phyloP scores from a whole-genome alignment of 1,284 basidiomycete species.

The Puccinia horiana region DNA sequence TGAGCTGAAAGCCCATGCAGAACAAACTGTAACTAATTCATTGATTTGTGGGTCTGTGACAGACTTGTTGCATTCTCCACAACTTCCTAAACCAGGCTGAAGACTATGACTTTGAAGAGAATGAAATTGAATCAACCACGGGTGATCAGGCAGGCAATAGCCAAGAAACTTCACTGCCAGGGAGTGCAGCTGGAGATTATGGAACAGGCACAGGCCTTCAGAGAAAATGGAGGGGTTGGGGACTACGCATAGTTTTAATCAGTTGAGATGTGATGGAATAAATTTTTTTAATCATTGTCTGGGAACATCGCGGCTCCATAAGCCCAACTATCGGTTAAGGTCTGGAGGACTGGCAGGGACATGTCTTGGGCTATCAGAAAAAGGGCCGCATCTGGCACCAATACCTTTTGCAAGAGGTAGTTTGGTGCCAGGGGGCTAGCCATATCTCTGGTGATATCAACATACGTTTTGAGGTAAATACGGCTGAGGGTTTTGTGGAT shows the following conservation, averaged over 20 bases:
- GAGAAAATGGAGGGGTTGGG: no score
- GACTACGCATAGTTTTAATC: no score
- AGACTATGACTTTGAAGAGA: background rate
- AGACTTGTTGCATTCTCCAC: background rate
- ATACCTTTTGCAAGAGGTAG: background rate
- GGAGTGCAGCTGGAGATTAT: no score
- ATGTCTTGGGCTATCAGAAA: background rate
- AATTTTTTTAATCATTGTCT: no score
- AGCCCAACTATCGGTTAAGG: background rate
- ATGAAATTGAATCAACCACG: no score
- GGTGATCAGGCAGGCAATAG: no score
- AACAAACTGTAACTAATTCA: no score
- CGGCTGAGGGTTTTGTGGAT: background rate
- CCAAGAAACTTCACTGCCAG: no score
- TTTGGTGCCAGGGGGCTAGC: background rate
- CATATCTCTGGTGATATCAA: background rate
- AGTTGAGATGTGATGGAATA: no score
- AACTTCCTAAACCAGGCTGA: background rate
- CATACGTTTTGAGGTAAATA: background rate
- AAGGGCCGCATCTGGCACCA: background rate
- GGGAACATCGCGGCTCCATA: background rate
- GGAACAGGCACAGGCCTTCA: no score
- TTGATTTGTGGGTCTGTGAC: background rate
- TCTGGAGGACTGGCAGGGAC: background rate
- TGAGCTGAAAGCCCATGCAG: no score